Base-by-base conservation (phyloP, 2,329 filamentous ascomycete species). In the Trichoderma atrobrunneum region DNA sequence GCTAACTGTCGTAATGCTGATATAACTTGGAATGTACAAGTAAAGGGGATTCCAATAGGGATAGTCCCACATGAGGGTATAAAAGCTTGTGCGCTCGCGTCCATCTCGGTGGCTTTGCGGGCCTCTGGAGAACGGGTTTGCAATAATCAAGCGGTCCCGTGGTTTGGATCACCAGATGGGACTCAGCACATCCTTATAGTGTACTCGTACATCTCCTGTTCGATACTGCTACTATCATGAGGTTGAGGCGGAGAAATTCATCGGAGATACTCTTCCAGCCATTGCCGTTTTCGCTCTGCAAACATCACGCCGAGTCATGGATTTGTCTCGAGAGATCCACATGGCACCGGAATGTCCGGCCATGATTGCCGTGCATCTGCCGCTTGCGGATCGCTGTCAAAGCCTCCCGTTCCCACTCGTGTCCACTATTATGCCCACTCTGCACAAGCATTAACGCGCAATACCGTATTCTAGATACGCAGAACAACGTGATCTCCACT, bases 91-190 rank as follows among this genome's bases (percentile, higher is more conserved):
- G 66, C 56, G 12, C 28, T 70, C 66, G 66, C 66, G 66, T 70
- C 56, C 66, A 70, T 70, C 66, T 70, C 66, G 66, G 66, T 62
- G 66, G 48, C 66, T 70, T 70, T 70, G 66, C 66, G 66, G 66
- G 66, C 66, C 66, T 16, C 36, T 68, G 56, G 66, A 70, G 66
- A 61, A 70, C 8, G 28, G 26, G n/a, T 5, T n/a, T n/a, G n/a
- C 28, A 68, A 32, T 21, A n/a, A 60, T 18, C 36, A 28, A 51
- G 21, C 39, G 66, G 57, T 62, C 39, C 66, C 66, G 66, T 62
- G 57, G 26, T 54, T 48, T 70, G 43, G n/a, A 36, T 21, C 57
- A 62, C 48, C 66, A 70, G 66, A 59, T 36, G 57, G 57, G 32
- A 48, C 57, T 32, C 34, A 39, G 24, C 65, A 59, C 56, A 60